Base-by-base conservation (phyloP, 768 basidiomycete species). In the Tulasnella sp. region DNA sequence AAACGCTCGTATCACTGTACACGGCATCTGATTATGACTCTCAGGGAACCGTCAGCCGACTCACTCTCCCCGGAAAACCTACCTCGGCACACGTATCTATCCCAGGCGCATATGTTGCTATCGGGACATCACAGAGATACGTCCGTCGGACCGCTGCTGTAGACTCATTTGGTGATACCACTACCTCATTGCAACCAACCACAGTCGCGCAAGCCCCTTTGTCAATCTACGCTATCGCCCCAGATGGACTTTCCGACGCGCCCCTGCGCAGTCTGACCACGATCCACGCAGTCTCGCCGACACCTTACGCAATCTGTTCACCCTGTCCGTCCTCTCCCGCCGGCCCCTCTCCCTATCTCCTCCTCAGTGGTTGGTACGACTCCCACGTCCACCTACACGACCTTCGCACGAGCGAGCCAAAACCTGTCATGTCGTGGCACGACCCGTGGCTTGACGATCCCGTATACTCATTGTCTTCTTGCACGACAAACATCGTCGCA, bases 341-440 rank as follows among this genome's bases (percentile, higher is more conserved):
- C 77, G 87, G 88, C 3, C 49, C 55, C 11, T 85, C 86, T 2
- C 80, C 85, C 17, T 77, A 87, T 65, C 78, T 88, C 19, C 58
- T 92, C 23, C 76, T 88, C 38, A 84, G 86, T 1, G 89, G 87
- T 1, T 90, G 88, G 87, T 91, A 81, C 69, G 86, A 92, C 67
- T 84, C 88, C 10, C 69, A 76, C 50, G 84, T 88, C 32, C 77
- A 80, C 38, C 77, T 87, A 52, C 83, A 88, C 70, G 89, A 91
- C 69, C 76, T 91, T 42, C 86, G 88, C 47, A 74, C 79, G 55
- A 45, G 41, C 74, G 24, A 67, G 76, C 17, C 55, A 13, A 69
- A 69, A 3, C 86, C 88, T 0, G 78, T 82, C 4, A 71, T 89
- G 55, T 75, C 77, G 15, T 66, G 91, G 44, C 68, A 67, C 38